Conservation (phyloP, 129 eudicot genomes). For the Flaveria linearis region DNA sequence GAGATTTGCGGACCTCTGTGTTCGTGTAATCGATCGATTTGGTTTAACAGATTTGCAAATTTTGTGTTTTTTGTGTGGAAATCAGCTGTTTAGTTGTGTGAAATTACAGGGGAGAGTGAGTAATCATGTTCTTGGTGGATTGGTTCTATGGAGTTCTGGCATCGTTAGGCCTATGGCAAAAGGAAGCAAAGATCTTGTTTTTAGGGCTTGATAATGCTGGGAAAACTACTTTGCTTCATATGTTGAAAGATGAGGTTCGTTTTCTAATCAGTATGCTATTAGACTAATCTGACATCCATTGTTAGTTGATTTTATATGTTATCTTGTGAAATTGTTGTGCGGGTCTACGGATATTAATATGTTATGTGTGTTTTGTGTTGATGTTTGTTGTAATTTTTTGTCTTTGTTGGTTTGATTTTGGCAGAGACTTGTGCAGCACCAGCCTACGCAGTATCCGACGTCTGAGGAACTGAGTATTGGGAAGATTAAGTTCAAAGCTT, state of each 20-base stretch:
- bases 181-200: conserved; percentile 89
- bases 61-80: not conserved
- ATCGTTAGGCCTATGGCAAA: conserved; percentile 88
- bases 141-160: conserved; percentile 94
- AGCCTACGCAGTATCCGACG: conserved; percentile 82
- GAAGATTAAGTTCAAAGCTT: conserved; percentile 79
- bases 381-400: not conserved
- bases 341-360: not conserved
- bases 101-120: not conserved
- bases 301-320: not conserved
- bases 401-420: conserved; percentile 19
- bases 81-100: conserved; percentile 10
- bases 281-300: not conserved
- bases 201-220: conserved; percentile 95
- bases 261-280: not conserved
- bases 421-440: conserved; percentile 80
- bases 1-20: conserved; percentile 25
- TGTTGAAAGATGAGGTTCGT: conserved; percentile 91
- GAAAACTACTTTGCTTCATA: conserved; percentile 88
- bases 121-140: conserved; percentile 74
- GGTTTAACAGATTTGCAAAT: not conserved
- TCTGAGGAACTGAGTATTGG: conserved; percentile 89
- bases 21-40: conserved; percentile 33
- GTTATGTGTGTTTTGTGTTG: conserved; percentile 4
- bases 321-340: not conserved